A percentile compares a stretch with the other conserved stretches of the same genome.
These are phyloP conservation scores for Tremellales sp. DNA, from an alignment of 1,284 basidiomycete genomes.

Conservation along the genomic window DNA sequence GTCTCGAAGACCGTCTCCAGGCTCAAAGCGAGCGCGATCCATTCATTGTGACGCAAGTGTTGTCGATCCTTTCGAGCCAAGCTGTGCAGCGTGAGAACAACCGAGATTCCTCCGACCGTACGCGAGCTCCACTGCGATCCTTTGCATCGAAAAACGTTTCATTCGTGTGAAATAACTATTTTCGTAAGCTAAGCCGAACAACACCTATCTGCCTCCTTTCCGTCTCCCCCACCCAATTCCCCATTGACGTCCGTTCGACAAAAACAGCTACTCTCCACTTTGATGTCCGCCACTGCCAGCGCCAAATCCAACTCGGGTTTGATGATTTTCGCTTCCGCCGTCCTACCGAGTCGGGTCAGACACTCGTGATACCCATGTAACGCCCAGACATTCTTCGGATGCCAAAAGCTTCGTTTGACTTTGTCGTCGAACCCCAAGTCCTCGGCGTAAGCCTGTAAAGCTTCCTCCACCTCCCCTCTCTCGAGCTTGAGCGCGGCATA, in stretches of 20 bases:
- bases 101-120: too few species aligned
- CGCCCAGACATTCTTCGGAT: slow-evolving; percentile 46
- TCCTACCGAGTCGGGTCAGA: slow-evolving; percentile 25
- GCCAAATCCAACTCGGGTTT: slow-evolving; percentile 30
- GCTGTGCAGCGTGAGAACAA: too few species aligned
- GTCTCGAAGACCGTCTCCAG: too few species aligned
- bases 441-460: slow-evolving; percentile 29
- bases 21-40: too few species aligned
- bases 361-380: slow-evolving; percentile 44
- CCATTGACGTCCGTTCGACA: slow-evolving; percentile 21
- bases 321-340: slow-evolving; percentile 27
- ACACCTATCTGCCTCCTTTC: not conserved
- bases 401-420: slow-evolving; percentile 33
- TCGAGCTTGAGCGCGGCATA: slow-evolving; percentile 41
- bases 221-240: not conserved
- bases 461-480: slow-evolving; percentile 32
- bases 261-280: slow-evolving; percentile 32
- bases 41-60: too few species aligned
- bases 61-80: too few species aligned
- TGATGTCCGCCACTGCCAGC: slow-evolving; percentile 34
- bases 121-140: too few species aligned
- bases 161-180: too few species aligned
- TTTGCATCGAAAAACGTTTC: too few species aligned
- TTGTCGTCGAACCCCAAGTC: slow-evolving; percentile 34
- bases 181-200: too few species aligned